Percentiles rank a stretch among this genome's conserved stretches.
phyloP scores from a whole-genome alignment of 371 early-diverging fungal genomes.

The Mortierella sp. region DNA sequence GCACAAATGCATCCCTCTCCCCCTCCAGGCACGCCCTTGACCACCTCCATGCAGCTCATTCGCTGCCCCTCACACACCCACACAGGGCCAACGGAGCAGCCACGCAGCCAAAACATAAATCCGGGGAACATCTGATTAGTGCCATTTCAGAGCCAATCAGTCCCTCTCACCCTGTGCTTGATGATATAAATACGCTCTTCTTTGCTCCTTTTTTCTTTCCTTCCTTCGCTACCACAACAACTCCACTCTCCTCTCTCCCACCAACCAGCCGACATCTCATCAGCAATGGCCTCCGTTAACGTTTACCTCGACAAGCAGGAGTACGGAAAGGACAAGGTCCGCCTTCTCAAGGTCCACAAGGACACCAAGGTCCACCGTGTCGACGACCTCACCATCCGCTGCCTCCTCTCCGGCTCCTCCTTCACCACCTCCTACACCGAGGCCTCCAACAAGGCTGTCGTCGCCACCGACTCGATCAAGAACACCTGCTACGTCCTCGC shows the following conservation, averaged over 20 bases:
- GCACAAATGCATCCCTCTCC: background rate
- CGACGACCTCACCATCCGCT: slow-evolving; percentile 82
- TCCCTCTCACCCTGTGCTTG: background rate
- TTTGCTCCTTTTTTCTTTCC: slow-evolving; percentile 5
- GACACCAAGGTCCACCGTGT: slow-evolving; percentile 75
- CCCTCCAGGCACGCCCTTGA: background rate
- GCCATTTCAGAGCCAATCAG: background rate
- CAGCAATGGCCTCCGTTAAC: slow-evolving; percentile 40
- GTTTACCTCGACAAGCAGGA: slow-evolving; percentile 59
- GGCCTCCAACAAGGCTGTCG: slow-evolving; percentile 81
- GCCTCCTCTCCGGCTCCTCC: slow-evolving; percentile 78
- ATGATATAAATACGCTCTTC: background rate
- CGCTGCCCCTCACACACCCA: background rate
- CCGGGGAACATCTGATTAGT: slow-evolving; percentile 5
- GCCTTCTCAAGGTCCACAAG: slow-evolving; percentile 82
- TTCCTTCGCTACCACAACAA: background rate
- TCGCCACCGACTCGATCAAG: slow-evolving; percentile 86
- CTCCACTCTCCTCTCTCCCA: slow-evolving; percentile 6
- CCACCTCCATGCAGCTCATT: background rate
- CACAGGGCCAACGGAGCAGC: too few relatives aligned
- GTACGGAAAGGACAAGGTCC: slow-evolving; percentile 84
- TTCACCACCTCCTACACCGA: slow-evolving; percentile 85
- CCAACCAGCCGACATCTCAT: background rate
- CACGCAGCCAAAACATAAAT: too few relatives aligned
- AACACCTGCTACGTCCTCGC: slow-evolving; percentile 86